Conservation (phyloP, 2,329 filamentous ascomycete genomes). For the Fusarium sp. region DNA sequence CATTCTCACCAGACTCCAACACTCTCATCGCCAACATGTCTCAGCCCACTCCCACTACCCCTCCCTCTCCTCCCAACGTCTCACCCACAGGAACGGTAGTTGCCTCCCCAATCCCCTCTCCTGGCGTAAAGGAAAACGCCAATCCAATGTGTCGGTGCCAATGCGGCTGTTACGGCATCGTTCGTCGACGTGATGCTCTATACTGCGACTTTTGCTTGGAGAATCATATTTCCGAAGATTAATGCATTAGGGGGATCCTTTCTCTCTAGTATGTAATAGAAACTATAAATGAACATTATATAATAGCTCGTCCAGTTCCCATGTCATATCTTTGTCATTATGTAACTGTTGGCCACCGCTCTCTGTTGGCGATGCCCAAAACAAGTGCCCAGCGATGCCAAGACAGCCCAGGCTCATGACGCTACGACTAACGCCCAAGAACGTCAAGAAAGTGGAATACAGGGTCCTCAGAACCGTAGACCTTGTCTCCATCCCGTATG, state of each 20-base stretch:
- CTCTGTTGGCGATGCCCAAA: no score
- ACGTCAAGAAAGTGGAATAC: neutral
- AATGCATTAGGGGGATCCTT: neutral
- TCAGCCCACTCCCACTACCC: neutral
- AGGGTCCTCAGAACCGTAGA: no score
- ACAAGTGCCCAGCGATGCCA: neutral
- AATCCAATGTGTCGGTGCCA: constrained; percentile 3
- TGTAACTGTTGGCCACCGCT: neutral
- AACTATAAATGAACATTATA: neutral
- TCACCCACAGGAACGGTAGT: neutral
- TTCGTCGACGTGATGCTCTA: neutral
- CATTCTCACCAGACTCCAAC: neutral
- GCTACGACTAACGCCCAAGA: neutral
- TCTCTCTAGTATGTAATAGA: neutral
- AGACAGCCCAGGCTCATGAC: neutral
- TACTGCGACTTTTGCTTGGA: constrained; percentile 10
- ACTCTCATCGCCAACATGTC: neutral
- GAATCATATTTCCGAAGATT: neutral
- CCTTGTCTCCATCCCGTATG: neutral
- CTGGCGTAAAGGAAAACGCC: neutral
- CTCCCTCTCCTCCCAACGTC: neutral
- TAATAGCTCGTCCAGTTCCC: neutral
- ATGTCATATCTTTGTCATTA: neutral
- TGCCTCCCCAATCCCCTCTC: neutral
- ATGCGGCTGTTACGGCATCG: neutral